Evolutionary conservation across 768 basidiomycete species (phyloP).

Genomic region (Panus rudis): DNA sequence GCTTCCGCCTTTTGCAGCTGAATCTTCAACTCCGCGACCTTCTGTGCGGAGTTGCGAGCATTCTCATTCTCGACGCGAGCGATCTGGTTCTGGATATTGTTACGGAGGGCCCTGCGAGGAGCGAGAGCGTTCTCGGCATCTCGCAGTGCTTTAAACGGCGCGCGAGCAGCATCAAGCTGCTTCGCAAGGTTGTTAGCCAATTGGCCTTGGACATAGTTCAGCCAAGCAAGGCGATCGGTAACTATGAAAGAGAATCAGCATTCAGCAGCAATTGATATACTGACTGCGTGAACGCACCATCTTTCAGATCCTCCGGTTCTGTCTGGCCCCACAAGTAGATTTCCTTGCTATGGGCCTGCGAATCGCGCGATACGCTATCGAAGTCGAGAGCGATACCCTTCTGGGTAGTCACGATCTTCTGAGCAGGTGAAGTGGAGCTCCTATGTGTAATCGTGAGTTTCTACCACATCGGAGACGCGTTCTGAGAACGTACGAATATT

Average conservation of each 20-base stretch:
- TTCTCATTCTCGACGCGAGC: conserved; percentile 58
- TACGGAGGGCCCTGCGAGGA: conserved; percentile 58
- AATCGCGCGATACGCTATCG: conserved; percentile 57
- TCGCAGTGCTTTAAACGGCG: conserved; percentile 63
- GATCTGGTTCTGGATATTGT: conserved; percentile 53
- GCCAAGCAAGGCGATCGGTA: conserved; percentile 73
- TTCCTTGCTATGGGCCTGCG: conserved; percentile 74
- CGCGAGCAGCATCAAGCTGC: conserved; percentile 58
- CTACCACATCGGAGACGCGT: not conserved
- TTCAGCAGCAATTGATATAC: conserved; percentile 5
- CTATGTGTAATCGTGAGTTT: conserved; percentile 1
- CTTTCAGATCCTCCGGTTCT: conserved; percentile 66
- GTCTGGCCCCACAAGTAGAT: conserved; percentile 79
- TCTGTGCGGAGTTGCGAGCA: conserved; percentile 58
- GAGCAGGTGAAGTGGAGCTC: conserved; percentile 56
- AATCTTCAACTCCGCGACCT: conserved; percentile 60
- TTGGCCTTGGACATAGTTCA: conserved; percentile 72
- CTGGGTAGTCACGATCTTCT: conserved; percentile 72
- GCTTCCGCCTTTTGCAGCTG: conserved; percentile 59
- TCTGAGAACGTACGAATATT: conserved; percentile 49
- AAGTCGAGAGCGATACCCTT: conserved; percentile 76
- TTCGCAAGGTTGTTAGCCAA: conserved; percentile 53
- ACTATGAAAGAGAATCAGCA: conserved; percentile 35
- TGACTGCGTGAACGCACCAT: conserved; percentile 39
- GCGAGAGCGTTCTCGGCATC: conserved; percentile 56